Conservation (phyloP, 495 filamentous ascomycete genomes). For the Astrothelium subdiscretum region DNA sequence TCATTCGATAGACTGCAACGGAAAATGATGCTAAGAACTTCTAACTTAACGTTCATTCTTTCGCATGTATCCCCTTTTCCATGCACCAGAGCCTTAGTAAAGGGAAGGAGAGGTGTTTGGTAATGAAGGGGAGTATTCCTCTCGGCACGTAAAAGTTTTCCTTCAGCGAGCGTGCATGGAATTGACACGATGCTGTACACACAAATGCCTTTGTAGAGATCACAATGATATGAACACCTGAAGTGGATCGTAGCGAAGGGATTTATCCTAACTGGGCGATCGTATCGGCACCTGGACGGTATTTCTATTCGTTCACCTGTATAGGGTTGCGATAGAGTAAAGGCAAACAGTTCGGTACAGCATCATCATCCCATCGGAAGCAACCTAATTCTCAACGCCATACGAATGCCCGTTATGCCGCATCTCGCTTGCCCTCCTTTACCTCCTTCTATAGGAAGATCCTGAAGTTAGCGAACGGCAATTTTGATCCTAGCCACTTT, state of each 20-base stretch:
- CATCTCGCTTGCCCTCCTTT: slow-evolving; percentile 76
- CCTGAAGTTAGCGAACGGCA: slow-evolving; percentile 13
- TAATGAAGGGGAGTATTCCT: slow-evolving; percentile 69
- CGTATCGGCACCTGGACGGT: not conserved
- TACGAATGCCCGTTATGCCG: slow-evolving; percentile 44
- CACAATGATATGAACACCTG: not conserved
- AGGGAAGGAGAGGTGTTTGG: slow-evolving; percentile 67
- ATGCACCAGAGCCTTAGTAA: slow-evolving; percentile 67
- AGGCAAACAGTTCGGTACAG: not conserved
- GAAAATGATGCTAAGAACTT: no score
- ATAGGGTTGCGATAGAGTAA: slow-evolving; percentile 12
- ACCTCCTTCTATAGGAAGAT: slow-evolving; percentile 69
- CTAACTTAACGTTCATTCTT: not conserved
- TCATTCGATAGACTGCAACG: not conserved
- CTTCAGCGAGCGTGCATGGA: slow-evolving; percentile 87
- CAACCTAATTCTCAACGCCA: slow-evolving; percentile 20
- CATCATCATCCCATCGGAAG: not conserved
- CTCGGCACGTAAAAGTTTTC: slow-evolving; percentile 86
- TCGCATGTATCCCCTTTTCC: slow-evolving; percentile 67
- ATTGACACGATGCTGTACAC: slow-evolving; percentile 89
- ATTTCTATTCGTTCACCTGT: not conserved
- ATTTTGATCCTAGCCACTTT: not conserved
- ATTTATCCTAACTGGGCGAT: not conserved
- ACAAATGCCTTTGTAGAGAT: slow-evolving; percentile 66
- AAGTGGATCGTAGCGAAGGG: slow-evolving; percentile 7